Conservation (phyloP, 805 yeast genomes). For the Debaryomyces hansenii region DNA sequence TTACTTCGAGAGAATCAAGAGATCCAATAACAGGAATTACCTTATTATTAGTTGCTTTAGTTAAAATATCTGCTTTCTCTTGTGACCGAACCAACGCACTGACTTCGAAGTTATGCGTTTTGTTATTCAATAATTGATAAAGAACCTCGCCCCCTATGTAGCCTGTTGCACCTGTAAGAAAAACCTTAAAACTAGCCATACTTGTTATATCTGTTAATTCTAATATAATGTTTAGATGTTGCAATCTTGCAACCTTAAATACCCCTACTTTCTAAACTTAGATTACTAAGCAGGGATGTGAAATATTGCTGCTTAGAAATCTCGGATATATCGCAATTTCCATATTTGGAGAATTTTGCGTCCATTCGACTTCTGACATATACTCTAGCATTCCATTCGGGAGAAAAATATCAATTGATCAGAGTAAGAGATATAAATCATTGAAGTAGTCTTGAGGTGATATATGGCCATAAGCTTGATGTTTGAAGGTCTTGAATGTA, state of each 20-base stretch:
- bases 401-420: too few species aligned
- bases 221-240: too few species aligned
- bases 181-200: constrained; percentile 13
- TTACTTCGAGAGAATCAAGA: constrained; percentile 15
- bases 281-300: too few species aligned
- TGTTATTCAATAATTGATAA: constrained; percentile 17
- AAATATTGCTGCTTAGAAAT: not conserved
- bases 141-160: constrained; percentile 30
- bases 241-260: too few species aligned
- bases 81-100: constrained; percentile 22
- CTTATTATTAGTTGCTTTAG: constrained; percentile 9
- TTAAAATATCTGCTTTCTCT: constrained; percentile 15
- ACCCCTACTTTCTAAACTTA: too few species aligned
- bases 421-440: too few species aligned
- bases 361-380: too few species aligned
- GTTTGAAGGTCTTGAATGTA: too few species aligned
- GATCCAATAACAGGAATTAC: constrained; percentile 23
- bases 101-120: constrained; percentile 13
- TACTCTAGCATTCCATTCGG: too few species aligned
- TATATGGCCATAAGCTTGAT: too few species aligned
- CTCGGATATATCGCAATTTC: not conserved
- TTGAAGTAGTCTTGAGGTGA: too few species aligned
- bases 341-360: too few species aligned
- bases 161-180: constrained; percentile 36
- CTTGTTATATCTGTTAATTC: not conserved